Evolutionary conservation across 768 basidiomycete species (phyloP), one percentile per base, ranked within the genome.

Genomic region (Mycena crocata): DNA sequence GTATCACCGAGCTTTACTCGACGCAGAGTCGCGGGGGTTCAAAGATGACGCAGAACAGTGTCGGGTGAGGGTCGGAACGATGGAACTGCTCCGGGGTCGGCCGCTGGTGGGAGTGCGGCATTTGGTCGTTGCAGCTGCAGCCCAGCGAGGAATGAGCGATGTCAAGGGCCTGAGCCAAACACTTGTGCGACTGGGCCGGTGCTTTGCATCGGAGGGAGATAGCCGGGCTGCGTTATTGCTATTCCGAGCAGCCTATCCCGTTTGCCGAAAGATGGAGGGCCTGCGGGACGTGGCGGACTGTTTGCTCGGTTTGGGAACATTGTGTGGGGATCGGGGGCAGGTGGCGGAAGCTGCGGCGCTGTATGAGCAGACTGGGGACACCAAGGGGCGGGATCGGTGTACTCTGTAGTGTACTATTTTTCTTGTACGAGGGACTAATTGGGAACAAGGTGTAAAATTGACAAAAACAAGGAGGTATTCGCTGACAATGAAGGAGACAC

Each of bases 101-200:
- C 55, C 60, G 37, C 37, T 44, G 64, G 30, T 37, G 45, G 70
- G 60, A 21, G 26, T 71, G 67, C 64, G 56, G 34, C 37, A 63
- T 58, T 52, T 71, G 34, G 30, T 64, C 49, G 69, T 70, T 31
- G 69, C 65, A 26, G 62, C 62, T 4, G 57, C 62, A 21, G 44
- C 30, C 23, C 69, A 70, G 34, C 57, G 69, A 23, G 57, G 50
- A 59, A 64, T 35, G 15, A 70, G 23, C 45, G 65, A 70, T 52
- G 65, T 66, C 32, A 70, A 67, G 32, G 69, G 65, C 12, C 44
- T 70, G 34, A 54, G 69, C 55, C 39, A 64, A 37, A 67, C 69
- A 28, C 58, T 70, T 28, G 69, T 70, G 52, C 64, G 65, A 51
- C 51, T 70, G 23, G 69, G 65, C 3, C 46, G 64, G 34, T 66